Conservation (phyloP, 768 basidiomycete species). For the Mycena rosella region DNA sequence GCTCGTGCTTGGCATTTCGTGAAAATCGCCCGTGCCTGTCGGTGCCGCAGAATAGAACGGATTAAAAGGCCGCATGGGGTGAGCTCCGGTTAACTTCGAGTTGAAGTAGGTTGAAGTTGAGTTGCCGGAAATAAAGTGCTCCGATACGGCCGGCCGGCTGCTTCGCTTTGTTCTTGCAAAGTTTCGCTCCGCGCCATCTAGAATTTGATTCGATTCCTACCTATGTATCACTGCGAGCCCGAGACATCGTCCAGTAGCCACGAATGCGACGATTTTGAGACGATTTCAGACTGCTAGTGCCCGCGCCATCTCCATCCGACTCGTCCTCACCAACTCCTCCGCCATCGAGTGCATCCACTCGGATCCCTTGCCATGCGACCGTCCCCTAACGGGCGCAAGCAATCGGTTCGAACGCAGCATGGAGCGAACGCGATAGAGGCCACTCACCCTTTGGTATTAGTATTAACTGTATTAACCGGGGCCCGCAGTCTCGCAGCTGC, state of each 20-base stretch:
- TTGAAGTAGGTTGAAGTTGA: too few species aligned
- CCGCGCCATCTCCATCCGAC: background rate
- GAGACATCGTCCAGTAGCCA: conserved; percentile 48
- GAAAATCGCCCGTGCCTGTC: too few species aligned
- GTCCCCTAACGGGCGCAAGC: conserved; percentile 11
- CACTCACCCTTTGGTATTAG: conserved; percentile 29
- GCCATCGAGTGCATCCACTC: conserved; percentile 21
- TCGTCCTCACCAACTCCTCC: background rate
- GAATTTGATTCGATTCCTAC: too few species aligned
- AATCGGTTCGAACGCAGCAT: conserved; percentile 19
- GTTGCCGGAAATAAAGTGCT: background rate
- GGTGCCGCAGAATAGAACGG: too few species aligned
- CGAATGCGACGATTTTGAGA: conserved; percentile 23
- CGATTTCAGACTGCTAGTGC: background rate
- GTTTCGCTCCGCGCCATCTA: too few species aligned
- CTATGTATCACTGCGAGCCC: conserved; percentile 27
- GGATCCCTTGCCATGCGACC: background rate
- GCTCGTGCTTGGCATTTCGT: too few species aligned
- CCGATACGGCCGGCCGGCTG: too few species aligned
- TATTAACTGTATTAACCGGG: too few species aligned
- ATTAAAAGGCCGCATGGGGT: too few species aligned
- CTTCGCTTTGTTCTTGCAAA: too few species aligned
- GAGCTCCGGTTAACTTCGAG: too few species aligned
- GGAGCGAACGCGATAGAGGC: background rate
- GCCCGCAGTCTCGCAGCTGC: conserved; percentile 12